Base-by-base conservation (phyloP, 2,329 filamentous ascomycete genomes). In the Fusarium chaquense region DNA sequence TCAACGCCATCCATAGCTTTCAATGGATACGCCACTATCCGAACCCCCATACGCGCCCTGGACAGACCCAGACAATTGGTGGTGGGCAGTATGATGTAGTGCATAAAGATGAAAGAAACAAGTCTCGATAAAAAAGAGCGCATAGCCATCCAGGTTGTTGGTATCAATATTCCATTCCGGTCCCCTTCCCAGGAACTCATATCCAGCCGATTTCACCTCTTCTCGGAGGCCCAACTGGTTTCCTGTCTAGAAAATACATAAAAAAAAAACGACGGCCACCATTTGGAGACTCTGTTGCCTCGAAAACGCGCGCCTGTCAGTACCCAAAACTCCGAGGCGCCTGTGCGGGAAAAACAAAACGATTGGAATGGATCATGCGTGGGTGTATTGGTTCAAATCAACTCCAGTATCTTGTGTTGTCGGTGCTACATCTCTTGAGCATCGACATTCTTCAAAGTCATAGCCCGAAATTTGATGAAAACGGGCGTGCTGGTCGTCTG, bases 321-420 rank as follows among this genome's bases (percentile, higher is more conserved):
- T 74, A 65, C 71, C 44, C 71, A 59, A 63, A 68, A 75, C 74
- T 76, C 74, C 74, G 47, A 59, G 58, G 62, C 74, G 74, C 74
- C 74, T 65, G 52, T 76, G 70, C 74, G 64, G n/a, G 36, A 22
- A 40, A 65, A 67, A 70, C 71, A 69, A 68, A 73, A 72, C 53
- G 57, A 71, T 52, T 58, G 68, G 74, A 68, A 61, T 68, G 68
- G 58, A 65, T 73, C 72, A 70, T 71, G 64, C 71, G 61, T 62
- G 52, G 33, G 58, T 40, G 49, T 50, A 52, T 66, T 56, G 62
- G 57, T 62, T 64, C 58, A 63, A 52, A 44, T 62, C 64, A 74
- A 73, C 71, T 72, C 71, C 67, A 47, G 43, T 74, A 36, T 72
- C 72, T 54, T 74, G 36, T 59, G 57, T 62, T 55, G 53, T 69